Conservation (phyloP, 208 protist species). For the Blastocrithidia nonstop region DNA sequence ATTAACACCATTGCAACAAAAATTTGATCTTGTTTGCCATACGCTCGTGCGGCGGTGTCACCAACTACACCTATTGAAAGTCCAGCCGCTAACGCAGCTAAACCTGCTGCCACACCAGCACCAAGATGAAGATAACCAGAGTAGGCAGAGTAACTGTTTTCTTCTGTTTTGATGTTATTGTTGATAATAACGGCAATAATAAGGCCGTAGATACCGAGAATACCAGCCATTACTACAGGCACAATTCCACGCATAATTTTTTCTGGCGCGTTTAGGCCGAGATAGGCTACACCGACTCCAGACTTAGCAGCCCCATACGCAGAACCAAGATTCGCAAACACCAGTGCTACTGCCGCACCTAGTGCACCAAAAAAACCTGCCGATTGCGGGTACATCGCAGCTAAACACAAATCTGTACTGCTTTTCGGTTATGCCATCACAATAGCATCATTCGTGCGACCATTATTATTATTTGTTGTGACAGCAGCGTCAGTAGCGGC, state of each 20-base stretch:
- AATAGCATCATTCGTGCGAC: slow-evolving; percentile 1
- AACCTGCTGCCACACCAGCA: slow-evolving; percentile 92
- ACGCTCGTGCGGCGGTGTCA: slow-evolving; percentile 87
- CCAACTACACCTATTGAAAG: slow-evolving; percentile 99
- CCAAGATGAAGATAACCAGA: slow-evolving; percentile 92
- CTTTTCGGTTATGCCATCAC: slow-evolving; percentile 5
- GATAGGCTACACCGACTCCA: slow-evolving; percentile 92
- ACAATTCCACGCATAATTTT: slow-evolving; percentile 93
- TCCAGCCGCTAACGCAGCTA: slow-evolving; percentile 91
- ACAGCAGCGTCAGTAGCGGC: neutral
- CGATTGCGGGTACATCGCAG: slow-evolving; percentile 66
- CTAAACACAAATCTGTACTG: slow-evolving; percentile 21
- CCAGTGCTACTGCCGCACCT: slow-evolving; percentile 50
- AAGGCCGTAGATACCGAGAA: slow-evolving; percentile 99
- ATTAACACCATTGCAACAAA: slow-evolving; percentile 99
- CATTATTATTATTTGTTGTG: no score
- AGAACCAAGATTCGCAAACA: slow-evolving; percentile 93
- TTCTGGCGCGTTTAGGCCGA: slow-evolving; percentile 93
- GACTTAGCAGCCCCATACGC: slow-evolving; percentile 98
- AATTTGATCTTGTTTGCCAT: slow-evolving; percentile 93
- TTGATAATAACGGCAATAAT: slow-evolving; percentile 98
- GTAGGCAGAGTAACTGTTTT: slow-evolving; percentile 53
- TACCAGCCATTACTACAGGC: slow-evolving; percentile 89
- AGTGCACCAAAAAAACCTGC: slow-evolving; percentile 70
- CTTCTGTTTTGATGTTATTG: slow-evolving; percentile 81